phyloP scores from a whole-genome alignment of 169 alveolate species.

The Plasmodium knowlesi region DNA sequence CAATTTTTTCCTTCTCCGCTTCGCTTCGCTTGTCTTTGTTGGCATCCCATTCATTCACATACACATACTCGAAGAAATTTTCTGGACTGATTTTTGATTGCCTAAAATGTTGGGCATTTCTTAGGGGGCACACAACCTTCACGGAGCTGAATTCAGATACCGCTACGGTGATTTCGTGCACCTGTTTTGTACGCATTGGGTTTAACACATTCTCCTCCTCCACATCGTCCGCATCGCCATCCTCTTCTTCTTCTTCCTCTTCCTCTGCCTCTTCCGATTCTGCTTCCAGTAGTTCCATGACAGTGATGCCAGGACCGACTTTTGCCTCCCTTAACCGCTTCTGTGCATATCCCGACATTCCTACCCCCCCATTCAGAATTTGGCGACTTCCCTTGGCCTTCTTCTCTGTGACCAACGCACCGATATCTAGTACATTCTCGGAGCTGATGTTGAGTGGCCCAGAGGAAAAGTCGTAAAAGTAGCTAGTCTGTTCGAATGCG shows the following conservation, averaged over 20 bases:
- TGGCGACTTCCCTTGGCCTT: background rate
- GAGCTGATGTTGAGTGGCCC: conserved; percentile 50
- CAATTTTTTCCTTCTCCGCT: background rate
- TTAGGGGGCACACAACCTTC: conserved; percentile 39
- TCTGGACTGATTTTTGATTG: conserved; percentile 67
- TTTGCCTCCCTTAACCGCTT: too few species aligned
- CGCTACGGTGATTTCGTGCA: conserved; percentile 22
- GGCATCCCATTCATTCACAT: background rate
- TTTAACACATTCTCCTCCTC: conserved; percentile 7
- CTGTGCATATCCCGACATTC: background rate
- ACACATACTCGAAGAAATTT: conserved; percentile 69
- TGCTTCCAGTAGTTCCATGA: background rate
- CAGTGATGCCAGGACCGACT: background rate
- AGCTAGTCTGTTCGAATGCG: conserved; percentile 14
- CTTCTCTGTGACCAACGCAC: background rate
- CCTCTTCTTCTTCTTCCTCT: background rate
- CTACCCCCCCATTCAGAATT: background rate
- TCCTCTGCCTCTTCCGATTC: conserved; percentile 4
- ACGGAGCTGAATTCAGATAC: conserved; percentile 47
- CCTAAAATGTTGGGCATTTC: conserved; percentile 26
- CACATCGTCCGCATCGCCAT: background rate
- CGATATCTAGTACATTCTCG: conserved; percentile 11
- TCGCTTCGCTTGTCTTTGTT: background rate
- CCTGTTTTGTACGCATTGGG: conserved; percentile 52
- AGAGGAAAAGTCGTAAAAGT: conserved; percentile 57